A percentile compares a stretch with the other conserved stretches of the same genome.
Conservation (phyloP, 2,329 filamentous ascomycete species). For the Ophiognomonia clavigignenti-juglandacearum region DNA sequence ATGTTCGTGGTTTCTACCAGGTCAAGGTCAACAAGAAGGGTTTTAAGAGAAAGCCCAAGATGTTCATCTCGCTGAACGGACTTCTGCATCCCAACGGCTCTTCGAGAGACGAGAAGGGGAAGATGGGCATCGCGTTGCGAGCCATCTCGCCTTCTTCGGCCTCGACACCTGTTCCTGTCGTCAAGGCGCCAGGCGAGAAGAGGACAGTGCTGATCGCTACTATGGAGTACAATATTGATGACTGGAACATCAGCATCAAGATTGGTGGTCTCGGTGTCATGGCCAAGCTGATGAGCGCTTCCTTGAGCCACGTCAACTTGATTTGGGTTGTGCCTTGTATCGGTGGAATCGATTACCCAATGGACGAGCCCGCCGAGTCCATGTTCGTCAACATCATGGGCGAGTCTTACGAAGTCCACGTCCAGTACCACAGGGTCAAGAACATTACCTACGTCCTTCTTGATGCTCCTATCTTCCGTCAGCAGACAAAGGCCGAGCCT, state of each 20-base stretch:
- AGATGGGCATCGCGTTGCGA: slow-evolving; percentile 14
- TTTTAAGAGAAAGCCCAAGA: slow-evolving; percentile 28
- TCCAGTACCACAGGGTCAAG: slow-evolving; percentile 58
- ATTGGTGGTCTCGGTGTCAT: slow-evolving; percentile 68
- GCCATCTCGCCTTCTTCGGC: slow-evolving; percentile 14
- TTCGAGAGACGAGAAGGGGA: slow-evolving; percentile 18
- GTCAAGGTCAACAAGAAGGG: slow-evolving; percentile 57
- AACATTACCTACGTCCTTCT: slow-evolving; percentile 33
- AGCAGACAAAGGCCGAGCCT: slow-evolving; percentile 55
- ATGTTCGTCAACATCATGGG: slow-evolving; percentile 61
- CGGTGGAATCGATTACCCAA: slow-evolving; percentile 59
- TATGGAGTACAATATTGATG: slow-evolving; percentile 69
- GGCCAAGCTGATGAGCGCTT: slow-evolving; percentile 65
- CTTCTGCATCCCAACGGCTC: slow-evolving; percentile 13
- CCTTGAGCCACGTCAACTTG: slow-evolving; percentile 58
- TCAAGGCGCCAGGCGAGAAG: slow-evolving; percentile 13
- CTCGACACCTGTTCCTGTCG: slow-evolving; percentile 15
- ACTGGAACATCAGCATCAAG: slow-evolving; percentile 67
- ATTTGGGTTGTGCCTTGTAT: slow-evolving; percentile 62
- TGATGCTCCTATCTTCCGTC: slow-evolving; percentile 60
- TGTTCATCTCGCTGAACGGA: slow-evolving; percentile 13
- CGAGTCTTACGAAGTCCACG: slow-evolving; percentile 55
- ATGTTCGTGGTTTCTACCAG: slow-evolving; percentile 49
- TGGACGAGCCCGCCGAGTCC: slow-evolving; percentile 52
- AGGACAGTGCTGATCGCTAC: slow-evolving; percentile 63